Conservation (phyloP, 768 basidiomycete species). For the Xerocomellus chrysenteron region DNA sequence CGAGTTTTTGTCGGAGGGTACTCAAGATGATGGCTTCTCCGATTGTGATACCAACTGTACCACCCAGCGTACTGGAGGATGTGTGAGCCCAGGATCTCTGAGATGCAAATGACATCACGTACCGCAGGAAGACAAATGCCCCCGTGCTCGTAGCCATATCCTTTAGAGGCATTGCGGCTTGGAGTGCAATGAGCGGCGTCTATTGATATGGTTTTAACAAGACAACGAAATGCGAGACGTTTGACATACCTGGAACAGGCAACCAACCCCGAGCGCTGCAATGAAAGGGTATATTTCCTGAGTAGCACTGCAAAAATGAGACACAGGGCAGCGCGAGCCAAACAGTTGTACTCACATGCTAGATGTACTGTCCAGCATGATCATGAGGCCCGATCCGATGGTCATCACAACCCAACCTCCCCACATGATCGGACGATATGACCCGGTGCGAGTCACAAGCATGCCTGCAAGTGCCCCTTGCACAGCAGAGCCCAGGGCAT, state of each 20-base stretch:
- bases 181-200: constrained; percentile 37
- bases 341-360: constrained; percentile 22
- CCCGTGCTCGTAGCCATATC: constrained; percentile 45
- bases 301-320: constrained; percentile 19
- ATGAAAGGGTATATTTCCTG: constrained; percentile 36
- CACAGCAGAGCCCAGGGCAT: constrained; percentile 26
- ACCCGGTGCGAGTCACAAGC: constrained; percentile 24
- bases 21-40: constrained; percentile 72
- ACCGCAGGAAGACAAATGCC: constrained; percentile 36
- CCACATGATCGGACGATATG: constrained; percentile 36
- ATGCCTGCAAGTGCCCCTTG: constrained; percentile 25
- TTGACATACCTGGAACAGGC: constrained; percentile 32
- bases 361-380: constrained; percentile 34
- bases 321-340: neutral
- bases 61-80: constrained; percentile 57
- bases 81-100: neutral
- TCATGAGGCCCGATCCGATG: constrained; percentile 38
- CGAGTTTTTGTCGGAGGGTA: constrained; percentile 32
- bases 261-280: constrained; percentile 35
- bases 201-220: constrained; percentile 1
- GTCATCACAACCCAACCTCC: constrained; percentile 28
- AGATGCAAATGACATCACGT: neutral
- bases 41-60: constrained; percentile 70
- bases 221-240: neutral
- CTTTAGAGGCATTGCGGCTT: constrained; percentile 45